Base-by-base conservation (phyloP, 2,329 filamentous ascomycete species). In the Colletotrichum euphorbiae region DNA sequence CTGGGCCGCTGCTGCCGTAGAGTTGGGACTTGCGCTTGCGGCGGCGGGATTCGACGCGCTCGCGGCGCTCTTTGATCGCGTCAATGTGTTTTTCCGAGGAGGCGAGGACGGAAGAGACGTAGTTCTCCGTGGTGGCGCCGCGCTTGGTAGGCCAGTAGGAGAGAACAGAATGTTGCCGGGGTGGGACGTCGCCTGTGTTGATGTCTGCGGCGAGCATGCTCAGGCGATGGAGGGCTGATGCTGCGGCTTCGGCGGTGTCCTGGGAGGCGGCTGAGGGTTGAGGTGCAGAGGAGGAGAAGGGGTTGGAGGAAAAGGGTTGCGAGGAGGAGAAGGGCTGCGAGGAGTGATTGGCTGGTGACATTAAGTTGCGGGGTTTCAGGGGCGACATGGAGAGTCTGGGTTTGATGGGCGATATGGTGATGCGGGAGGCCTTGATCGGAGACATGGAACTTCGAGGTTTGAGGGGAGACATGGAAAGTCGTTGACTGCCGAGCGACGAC, bases 131-230 rank as follows among this genome's bases (percentile, higher is more conserved):
- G 17, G 75, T 73, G 3, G 77, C 72, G 17, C 79, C 81, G 7
- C 77, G 77, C 52, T 80, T 75, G 2, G 74, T 72, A 1, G 81
- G 81, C 81, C 81, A 83, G 68, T 76, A 76, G 5, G 77, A 74
- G 1, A 83, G 72, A 1, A 82, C 65, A 4, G 69, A 73, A 59
- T 72, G 70, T 21, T 71, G 71, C 5, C 59, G 68, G 13, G 43
- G 33, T 7, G 54, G 33, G 61, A 8, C 31, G 2, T 56, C 54
- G n/a, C 46, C 28, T n/a, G 19, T 58, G 52, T 45, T 43, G 31
- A 59, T 64, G 24, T 64, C 61, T 19, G 45, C 38, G 31, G 54
- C 54, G 45, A 71, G 69, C 60, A 70, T 63, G 60, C 69, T 70
- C 6, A 71, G 60, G 45, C 70, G 70, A n/a, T 70, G 63, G 15